phyloP scores from a whole-genome alignment of 1,284 basidiomycete species.

The Ustilago bromivora region DNA sequence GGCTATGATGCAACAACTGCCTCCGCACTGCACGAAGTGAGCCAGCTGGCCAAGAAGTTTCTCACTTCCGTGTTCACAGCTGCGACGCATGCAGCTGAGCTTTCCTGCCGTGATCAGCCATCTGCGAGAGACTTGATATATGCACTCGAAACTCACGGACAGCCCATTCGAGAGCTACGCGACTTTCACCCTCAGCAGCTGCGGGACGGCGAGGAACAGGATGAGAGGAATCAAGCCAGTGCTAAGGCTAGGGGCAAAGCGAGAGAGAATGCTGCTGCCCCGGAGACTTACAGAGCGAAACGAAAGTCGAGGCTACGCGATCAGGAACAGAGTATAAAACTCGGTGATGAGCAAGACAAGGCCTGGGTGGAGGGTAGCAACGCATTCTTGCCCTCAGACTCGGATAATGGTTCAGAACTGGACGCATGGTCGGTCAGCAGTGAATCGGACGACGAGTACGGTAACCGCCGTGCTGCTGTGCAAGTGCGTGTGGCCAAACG shows the following conservation, averaged over 20 bases:
- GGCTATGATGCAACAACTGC: conserved; percentile 46
- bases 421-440: conserved; percentile 49
- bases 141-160: conserved; percentile 52
- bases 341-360: not conserved
- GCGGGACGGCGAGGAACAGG: conserved; percentile 5
- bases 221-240: conserved; percentile 3
- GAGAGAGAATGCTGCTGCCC: conserved; percentile 14
- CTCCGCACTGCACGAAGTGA: conserved; percentile 44
- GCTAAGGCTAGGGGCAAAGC: conserved; percentile 23
- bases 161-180: conserved; percentile 42
- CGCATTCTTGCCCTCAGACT: conserved; percentile 51
- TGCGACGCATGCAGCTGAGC: conserved; percentile 42
- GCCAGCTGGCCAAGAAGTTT: conserved; percentile 43
- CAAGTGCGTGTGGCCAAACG: conserved; percentile 36
- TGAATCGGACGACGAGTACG: conserved; percentile 36
- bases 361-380: conserved; percentile 27
- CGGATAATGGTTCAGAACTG: conserved; percentile 43
- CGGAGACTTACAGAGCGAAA: conserved; percentile 10
- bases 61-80: conserved; percentile 42
- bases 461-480: conserved; percentile 33
- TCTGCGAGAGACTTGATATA: conserved; percentile 50
- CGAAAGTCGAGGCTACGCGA: not conserved
- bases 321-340: not conserved
- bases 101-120: conserved; percentile 31
- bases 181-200: conserved; percentile 34